Conservation (phyloP, 352 stramenopile genomes). For the Globisporangium apiculatum region DNA sequence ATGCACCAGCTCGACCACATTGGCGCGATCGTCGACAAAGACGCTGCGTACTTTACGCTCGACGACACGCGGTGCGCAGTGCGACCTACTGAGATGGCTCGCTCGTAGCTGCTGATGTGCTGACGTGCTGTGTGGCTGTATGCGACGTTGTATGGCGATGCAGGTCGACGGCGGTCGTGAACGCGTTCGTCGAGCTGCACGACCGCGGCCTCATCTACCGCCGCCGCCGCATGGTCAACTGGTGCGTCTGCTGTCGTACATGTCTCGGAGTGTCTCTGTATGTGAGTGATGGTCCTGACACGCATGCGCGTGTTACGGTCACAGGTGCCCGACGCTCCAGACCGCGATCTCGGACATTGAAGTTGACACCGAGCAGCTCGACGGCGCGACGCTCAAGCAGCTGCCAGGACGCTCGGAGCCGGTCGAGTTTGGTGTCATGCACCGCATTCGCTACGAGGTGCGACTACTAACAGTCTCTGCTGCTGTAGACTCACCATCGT, state of each 20-base stretch:
- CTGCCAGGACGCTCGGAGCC: slow-evolving; percentile 62
- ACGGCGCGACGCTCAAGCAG: slow-evolving; percentile 71
- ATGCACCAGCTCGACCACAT: slow-evolving; percentile 93
- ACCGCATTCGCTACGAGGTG: slow-evolving; percentile 70
- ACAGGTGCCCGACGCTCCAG: slow-evolving; percentile 88
- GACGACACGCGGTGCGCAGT: slow-evolving; percentile 90
- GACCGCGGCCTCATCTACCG: slow-evolving; percentile 97
- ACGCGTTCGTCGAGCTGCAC: slow-evolving; percentile 87
- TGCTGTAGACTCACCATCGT: not conserved
- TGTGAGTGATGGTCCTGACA: too few relatives aligned
- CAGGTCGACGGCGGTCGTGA: slow-evolving; percentile 45
- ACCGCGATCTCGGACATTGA: slow-evolving; percentile 95
- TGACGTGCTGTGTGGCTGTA: not conserved
- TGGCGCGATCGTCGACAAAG: slow-evolving; percentile 95
- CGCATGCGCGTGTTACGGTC: not conserved
- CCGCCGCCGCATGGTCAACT: slow-evolving; percentile 97
- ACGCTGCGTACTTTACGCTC: slow-evolving; percentile 97
- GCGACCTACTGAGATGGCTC: not conserved
- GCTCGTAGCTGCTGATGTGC: not conserved
- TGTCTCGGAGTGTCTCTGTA: too few relatives aligned
- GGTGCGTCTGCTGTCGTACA: slow-evolving; percentile 57
- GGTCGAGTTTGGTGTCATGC: slow-evolving; percentile 84
- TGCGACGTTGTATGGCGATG: not conserved
- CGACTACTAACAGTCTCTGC: too few relatives aligned
- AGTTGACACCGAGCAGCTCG: slow-evolving; percentile 97